Evolutionary conservation across 2,329 filamentous ascomycete genomes (phyloP), one percentile per base, ranked within the genome.

Genomic region (Ustilaginoidea virens): DNA sequence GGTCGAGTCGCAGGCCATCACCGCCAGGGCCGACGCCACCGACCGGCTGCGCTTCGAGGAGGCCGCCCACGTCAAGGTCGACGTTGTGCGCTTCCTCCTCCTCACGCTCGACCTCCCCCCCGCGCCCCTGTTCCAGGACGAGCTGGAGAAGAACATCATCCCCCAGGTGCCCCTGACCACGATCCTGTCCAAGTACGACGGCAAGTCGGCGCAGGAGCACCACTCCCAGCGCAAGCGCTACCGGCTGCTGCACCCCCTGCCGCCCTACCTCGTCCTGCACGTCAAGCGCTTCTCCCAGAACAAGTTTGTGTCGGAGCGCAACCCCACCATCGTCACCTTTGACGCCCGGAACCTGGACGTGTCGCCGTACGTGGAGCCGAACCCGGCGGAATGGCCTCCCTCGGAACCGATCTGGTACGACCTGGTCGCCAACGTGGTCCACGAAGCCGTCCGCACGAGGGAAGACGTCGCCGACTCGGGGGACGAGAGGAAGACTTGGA

Each of bases 281-380:
- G 77, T 96, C 60, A 96, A 96, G 60, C 83, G 90, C 42, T 98
- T 98, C 65, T 82, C 77, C 41, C 76, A 80, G 40, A 98, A 98
- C 62, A 93, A 94, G 52, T 98, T 98, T 47, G 81, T 98, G 13
- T 72, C 79, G 2, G 87, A 96, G 56, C 80, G 90, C 28, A 98
- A 98, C 52, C 90, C 87, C 1, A 98, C 90, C 7, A 98, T 98
- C 45, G 90, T 98, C 38, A 96, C 87, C 0, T 98, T 96, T 53
- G 82, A 87, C 38, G 78, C 82, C 4, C 69, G 77, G 35, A 47
- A 77, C 23, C 71, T 98, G 7, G 85, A 98, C 50, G 76, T 94
- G 62, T 68, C 75, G 5, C 85, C 86, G 0, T 96, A 90, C 45
- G 83, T 93, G 9, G 83, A 96, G 56, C 86, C 87, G 0, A 82